phyloP scores from a whole-genome alignment of 2,329 filamentous ascomycete genomes.

The Alternaria conjuncta region DNA sequence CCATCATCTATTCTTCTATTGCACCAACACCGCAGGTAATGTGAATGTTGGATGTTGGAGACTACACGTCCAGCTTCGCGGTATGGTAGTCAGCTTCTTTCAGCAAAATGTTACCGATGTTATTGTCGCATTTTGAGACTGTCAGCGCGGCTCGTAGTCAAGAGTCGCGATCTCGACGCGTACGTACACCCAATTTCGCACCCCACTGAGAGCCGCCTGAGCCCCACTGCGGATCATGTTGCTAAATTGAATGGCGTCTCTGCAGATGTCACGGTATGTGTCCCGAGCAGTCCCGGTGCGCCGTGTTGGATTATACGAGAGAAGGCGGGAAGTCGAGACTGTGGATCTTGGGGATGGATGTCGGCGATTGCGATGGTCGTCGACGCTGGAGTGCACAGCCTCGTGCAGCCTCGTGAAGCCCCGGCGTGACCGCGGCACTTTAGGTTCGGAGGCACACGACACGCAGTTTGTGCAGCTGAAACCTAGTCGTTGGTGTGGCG shows the following conservation, averaged over 20 bases:
- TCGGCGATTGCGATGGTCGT: neutral
- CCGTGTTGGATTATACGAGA: neutral
- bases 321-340: neutral
- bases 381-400: conserved; percentile 6
- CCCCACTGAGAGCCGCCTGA: conserved; percentile 16
- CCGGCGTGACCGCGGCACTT: conserved; percentile 14
- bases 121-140: neutral
- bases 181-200: conserved; percentile 25
- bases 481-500: conserved; percentile 18
- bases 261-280: conserved; percentile 14
- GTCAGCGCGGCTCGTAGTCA: neutral
- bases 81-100: neutral
- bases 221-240: conserved; percentile 21
- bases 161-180: conserved; percentile 16
- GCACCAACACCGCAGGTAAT: neutral
- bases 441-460: neutral
- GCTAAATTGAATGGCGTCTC: conserved; percentile 20
- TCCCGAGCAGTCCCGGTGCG: conserved; percentile 3
- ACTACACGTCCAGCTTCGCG: neutral
- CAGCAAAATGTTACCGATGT: neutral
- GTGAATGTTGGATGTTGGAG: neutral
- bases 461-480: conserved; percentile 15
- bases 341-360: neutral
- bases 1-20: neutral
- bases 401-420: conserved; percentile 7